Conservation (phyloP, 2,329 filamentous ascomycete genomes). For the Fusarium sp. region DNA sequence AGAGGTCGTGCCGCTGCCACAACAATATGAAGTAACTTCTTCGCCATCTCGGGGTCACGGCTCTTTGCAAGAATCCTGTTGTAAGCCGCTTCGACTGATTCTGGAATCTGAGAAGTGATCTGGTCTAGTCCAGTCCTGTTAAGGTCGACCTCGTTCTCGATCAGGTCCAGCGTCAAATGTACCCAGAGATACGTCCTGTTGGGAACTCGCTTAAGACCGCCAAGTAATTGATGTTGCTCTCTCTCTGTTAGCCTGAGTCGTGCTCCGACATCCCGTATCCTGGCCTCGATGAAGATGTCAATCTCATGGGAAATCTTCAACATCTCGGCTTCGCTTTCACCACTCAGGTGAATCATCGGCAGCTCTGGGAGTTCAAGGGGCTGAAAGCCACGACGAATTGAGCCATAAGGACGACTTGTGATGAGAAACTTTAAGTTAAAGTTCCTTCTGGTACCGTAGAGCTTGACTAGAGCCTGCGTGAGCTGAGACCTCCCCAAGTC, state of each 20-base stretch:
- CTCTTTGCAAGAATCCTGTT: slow-evolving; percentile 42
- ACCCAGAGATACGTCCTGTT: slow-evolving; percentile 47
- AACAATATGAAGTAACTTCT: slow-evolving; percentile 40
- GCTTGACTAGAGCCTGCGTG: slow-evolving; percentile 36
- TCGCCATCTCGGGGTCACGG: slow-evolving; percentile 12
- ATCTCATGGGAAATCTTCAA: slow-evolving; percentile 39
- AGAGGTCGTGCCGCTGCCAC: slow-evolving; percentile 42
- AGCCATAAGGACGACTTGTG: slow-evolving; percentile 48
- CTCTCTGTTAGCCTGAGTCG: not conserved
- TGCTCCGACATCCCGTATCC: slow-evolving; percentile 9
- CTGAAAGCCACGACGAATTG: slow-evolving; percentile 40
- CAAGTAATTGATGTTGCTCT: slow-evolving; percentile 22
- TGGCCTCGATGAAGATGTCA: slow-evolving; percentile 29
- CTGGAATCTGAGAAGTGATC: slow-evolving; percentile 27
- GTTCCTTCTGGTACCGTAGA: slow-evolving; percentile 32
- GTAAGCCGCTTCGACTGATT: slow-evolving; percentile 43
- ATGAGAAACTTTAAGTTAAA: slow-evolving; percentile 52
- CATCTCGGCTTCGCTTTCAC: slow-evolving; percentile 32
- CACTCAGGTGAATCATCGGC: slow-evolving; percentile 34
- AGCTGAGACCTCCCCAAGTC: slow-evolving; percentile 35
- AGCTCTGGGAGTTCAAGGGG: not conserved
- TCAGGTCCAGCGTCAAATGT: slow-evolving; percentile 33
- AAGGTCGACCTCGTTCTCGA: slow-evolving; percentile 24
- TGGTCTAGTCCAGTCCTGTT: slow-evolving; percentile 11
- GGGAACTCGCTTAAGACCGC: slow-evolving; percentile 17